Base-by-base conservation (phyloP, 2,329 filamentous ascomycete species). In the Colletotrichum costaricense region DNA sequence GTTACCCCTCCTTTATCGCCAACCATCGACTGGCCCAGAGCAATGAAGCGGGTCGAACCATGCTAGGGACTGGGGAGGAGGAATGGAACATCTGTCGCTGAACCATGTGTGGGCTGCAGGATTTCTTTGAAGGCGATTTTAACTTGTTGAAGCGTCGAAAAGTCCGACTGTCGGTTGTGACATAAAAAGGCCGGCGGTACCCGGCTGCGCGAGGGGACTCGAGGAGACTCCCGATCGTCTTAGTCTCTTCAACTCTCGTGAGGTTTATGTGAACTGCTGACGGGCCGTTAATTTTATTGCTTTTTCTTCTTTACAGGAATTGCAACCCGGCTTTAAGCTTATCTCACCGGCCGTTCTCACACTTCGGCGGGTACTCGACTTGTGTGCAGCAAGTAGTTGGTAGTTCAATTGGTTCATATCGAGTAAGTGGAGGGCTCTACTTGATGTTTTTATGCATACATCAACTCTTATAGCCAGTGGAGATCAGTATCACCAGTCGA, bases 1-100 rank as follows among this genome's bases (percentile, higher is more conserved):
- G 9, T 33, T 65, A 56, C 67, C 67, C 71, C 71, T 70, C 67
- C 67, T 73, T 73, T 73, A 73, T 73, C 71, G 67, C 67, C 46
- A 65, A 30, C 26, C 67, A 30, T 63, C 49, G 67, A 73, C 67
- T 71, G 67, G 71, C 14, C 33, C 62, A 35, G 62, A 62, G 71
- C 60, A n/a, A 56, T 30, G 33, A 38, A 49, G 71, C 62, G 67
- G 71, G 71, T 70, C 67, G 8, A 49, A 35, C n/a, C 35, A 14
- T 19, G 42, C 22, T 55, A 9, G 55, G 55, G 7, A 28, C 6
- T 70, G 56, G 52, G 54, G 59, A 64, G 65, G 62, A 55, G 38
- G 28, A 1, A 66, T 57, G 46, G 56, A 56, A 6, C 42, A 60
- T 69, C n/a, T 60, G 19, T 24, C 49, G 24, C 58, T 56, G 35